phyloP scores from a whole-genome alignment of 140 eudicot species.

The Ambrosia hybrid region DNA sequence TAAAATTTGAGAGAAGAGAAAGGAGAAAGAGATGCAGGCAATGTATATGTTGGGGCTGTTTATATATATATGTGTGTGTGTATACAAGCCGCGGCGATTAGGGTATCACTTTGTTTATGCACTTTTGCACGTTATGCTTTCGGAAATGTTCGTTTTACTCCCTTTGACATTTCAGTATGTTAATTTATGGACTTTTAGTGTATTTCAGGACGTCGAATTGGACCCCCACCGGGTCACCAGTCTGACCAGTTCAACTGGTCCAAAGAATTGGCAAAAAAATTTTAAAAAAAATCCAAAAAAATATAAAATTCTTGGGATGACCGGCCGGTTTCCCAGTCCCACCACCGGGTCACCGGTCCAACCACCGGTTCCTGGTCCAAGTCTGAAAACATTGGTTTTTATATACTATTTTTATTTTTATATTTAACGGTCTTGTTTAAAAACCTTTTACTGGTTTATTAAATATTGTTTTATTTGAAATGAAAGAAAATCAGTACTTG shows the following conservation, averaged over 20 bases:
- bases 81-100: slow-evolving; percentile 29
- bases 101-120: slow-evolving; percentile 23
- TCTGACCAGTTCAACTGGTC: rapidly evolving
- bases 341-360: no score
- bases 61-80: slow-evolving; percentile 4
- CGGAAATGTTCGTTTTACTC: not conserved
- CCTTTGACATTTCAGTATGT: slow-evolving; percentile 11
- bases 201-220: no score
- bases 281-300: no score
- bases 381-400: no score
- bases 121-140: slow-evolving; percentile 12
- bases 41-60: not conserved
- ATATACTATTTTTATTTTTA: no score
- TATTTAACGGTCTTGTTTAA: no score
- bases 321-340: no score
- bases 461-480: no score
- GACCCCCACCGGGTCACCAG: rapidly evolving
- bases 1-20: slow-evolving; percentile 12
- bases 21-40: not conserved
- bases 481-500: not conserved
- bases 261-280: no score
- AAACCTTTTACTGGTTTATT: no score
- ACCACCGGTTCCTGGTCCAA: no score
- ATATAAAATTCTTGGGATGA: no score
- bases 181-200: not conserved